phyloP scores from a whole-genome alignment of 2,329 filamentous ascomycete genomes.

The Botryotinia globosa region DNA sequence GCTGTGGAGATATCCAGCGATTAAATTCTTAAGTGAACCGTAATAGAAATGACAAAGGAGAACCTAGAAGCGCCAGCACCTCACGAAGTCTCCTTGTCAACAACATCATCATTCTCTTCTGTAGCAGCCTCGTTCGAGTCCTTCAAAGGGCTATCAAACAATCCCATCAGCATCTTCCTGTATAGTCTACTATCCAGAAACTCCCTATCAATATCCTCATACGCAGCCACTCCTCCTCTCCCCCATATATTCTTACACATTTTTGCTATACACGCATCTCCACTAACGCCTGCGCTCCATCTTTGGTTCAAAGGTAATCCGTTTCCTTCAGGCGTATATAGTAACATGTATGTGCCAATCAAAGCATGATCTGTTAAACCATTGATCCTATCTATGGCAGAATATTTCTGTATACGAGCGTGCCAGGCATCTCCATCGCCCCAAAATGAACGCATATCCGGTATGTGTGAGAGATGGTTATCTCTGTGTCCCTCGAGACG shows the following conservation, averaged over 20 bases:
- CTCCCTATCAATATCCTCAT: conserved; percentile 18
- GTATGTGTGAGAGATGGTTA: conserved; percentile 18
- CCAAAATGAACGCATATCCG: conserved; percentile 22
- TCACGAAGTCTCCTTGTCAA: not conserved
- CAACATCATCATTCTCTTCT: not conserved
- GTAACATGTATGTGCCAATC: conserved; percentile 18
- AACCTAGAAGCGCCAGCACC: not conserved
- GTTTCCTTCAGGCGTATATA: conserved; percentile 16
- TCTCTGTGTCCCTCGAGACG: conserved; percentile 13
- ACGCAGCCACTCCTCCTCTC: conserved; percentile 9
- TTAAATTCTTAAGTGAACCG: not conserved
- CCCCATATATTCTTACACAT: conserved; percentile 19
- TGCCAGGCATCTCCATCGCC: conserved; percentile 18
- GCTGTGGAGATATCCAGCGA: not conserved
- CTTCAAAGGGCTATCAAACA: conserved; percentile 10
- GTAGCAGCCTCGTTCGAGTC: not conserved
- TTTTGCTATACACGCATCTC: conserved; percentile 20
- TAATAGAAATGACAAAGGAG: not conserved
- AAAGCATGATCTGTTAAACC: conserved; percentile 5
- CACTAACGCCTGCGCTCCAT: conserved; percentile 17
- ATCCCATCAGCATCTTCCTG: conserved; percentile 15
- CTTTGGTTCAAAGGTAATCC: conserved; percentile 9
- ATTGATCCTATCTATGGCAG: not conserved
- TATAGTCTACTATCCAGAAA: conserved; percentile 15
- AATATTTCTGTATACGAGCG: conserved; percentile 13